Evolutionary conservation across 1,139 yeast genomes (phyloP).

Genomic region (Candida dubliniensis): DNA sequence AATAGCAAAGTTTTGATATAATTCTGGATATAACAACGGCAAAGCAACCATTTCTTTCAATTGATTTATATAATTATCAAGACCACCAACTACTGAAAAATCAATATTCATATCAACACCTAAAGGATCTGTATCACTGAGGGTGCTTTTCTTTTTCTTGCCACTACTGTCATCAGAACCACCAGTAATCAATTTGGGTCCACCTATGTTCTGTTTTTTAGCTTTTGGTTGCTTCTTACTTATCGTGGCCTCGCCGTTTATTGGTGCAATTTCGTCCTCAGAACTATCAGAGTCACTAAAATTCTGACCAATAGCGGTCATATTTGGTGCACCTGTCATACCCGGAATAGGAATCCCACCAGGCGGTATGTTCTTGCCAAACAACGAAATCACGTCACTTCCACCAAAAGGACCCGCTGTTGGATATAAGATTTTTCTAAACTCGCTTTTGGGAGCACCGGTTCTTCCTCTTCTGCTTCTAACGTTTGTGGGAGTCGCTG

Average conservation of each 20-base stretch:
- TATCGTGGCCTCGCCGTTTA: conserved; percentile 39
- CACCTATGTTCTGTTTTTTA: conserved; percentile 14
- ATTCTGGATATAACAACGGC: conserved; percentile 90
- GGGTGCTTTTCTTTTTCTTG: conserved; percentile 56
- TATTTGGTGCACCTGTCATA: conserved; percentile 24
- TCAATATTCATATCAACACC: conserved; percentile 94
- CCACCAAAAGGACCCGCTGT: conserved; percentile 99
- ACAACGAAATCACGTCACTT: conserved; percentile 74
- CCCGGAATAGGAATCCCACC: conserved; percentile 49
- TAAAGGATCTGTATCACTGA: conserved; percentile 92
- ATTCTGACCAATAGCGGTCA: conserved; percentile 53
- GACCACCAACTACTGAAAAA: conserved; percentile 88
- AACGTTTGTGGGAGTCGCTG: conserved; percentile 17
- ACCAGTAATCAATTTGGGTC: conserved; percentile 37
- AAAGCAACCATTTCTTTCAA: conserved; percentile 96
- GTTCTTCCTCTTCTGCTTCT: conserved; percentile 30
- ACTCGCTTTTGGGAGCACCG: conserved; percentile 41
- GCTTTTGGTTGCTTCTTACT: conserved; percentile 24
- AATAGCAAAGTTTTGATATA: conserved; percentile 84
- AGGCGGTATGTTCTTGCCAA: conserved; percentile 64
- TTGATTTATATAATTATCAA: conserved; percentile 86
- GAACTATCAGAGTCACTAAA: conserved; percentile 68
- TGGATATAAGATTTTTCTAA: conserved; percentile 72
- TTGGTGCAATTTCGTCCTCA: conserved; percentile 55
- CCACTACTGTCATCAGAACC: conserved; percentile 25